Base-by-base conservation (phyloP, 805 yeast species). In the Cyberlindnera misumaiensis region DNA sequence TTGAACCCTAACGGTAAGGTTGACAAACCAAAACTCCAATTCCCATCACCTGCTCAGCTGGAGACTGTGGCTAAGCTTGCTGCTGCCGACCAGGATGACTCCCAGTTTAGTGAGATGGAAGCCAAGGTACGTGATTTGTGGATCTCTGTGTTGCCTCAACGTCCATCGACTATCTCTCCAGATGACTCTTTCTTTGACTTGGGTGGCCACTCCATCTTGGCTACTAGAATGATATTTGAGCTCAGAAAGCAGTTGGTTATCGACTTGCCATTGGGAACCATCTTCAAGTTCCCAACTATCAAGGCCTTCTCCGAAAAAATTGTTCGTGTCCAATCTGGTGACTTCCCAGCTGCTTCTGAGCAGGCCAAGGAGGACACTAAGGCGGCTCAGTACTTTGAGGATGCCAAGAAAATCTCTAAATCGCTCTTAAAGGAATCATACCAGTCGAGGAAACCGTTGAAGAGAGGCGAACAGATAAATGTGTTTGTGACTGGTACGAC, bases 1-100 rank as follows among this genome's bases (percentile, higher is more conserved):
- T 70, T 93, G 63, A 93, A 93, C 64, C 99, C 99, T 43, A 93
- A 93, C 60, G 99, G 99, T 52, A 93, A 93, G 63, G 87, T 93
- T 42, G 99, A 93, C 66, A 93, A 93, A 67, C 97, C 97, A 28
- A 88, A 90, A 55, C 68, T 93, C 44, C 97, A 96, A 33, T 87
- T 84, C 75, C 99, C 99, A 39, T 86, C 86, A 41, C 73, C 84
- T 17, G 90, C 83, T 13, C 96, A 90, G 63, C 68, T 93, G 46
- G 77, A 80, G 25, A 70, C 78, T 13, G 96, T 87, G 33, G 77
- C 95, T 11, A 63, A 67, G 44, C 72, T 75, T 33, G 47, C 65
- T 11, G 47, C 58, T 18, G 48, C 55, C 14, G 69, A 64, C 9
- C 68, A 65, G 15, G 69, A 64, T 28, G 78, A 71, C 42, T 64